phyloP scores from a whole-genome alignment of 2,329 filamentous ascomycete genomes.

The Penicillium frequentans region DNA sequence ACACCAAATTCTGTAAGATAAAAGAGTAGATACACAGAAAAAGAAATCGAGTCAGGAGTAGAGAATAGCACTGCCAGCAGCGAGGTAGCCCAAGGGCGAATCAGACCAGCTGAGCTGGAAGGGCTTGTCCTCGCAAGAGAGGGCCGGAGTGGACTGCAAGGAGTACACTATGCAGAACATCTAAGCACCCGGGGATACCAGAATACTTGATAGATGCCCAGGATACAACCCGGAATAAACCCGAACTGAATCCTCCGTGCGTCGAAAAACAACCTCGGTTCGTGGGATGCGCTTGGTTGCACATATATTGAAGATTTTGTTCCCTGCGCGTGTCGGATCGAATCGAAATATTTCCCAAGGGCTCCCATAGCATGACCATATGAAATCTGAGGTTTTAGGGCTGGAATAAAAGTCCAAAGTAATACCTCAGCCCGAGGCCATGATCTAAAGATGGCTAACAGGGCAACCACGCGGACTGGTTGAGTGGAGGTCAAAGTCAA shows the following conservation, averaged over 20 bases:
- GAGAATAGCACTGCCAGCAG: slow-evolving; percentile 8
- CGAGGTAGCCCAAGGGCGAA: slow-evolving; percentile 4
- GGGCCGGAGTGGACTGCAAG: background rate
- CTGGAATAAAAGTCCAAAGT: slow-evolving; percentile 1
- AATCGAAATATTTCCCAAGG: background rate
- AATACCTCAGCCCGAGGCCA: background rate
- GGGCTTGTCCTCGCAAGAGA: background rate
- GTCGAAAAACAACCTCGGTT: background rate
- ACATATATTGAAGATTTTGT: background rate
- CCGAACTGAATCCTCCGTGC: background rate
- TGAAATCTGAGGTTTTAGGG: background rate
- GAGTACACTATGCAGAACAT: background rate
- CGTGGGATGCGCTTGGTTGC: background rate
- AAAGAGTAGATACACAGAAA: slow-evolving; percentile 23
- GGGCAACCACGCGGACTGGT: slow-evolving; percentile 3
- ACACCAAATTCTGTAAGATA: slow-evolving; percentile 8
- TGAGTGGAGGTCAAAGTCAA: slow-evolving; percentile 7
- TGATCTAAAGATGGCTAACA: slow-evolving; percentile 3
- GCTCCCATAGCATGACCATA: background rate
- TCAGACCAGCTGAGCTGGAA: slow-evolving; percentile 9
- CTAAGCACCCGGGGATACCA: background rate
- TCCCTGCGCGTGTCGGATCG: background rate
- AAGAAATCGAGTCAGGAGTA: slow-evolving; percentile 5
- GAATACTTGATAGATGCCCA: background rate
- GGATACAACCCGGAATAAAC: background rate